A percentile compares a stretch with the other conserved stretches of the same genome.
phyloP scores from a whole-genome alignment of 2,329 filamentous ascomycete genomes.

The Thelonectria discophora region DNA sequence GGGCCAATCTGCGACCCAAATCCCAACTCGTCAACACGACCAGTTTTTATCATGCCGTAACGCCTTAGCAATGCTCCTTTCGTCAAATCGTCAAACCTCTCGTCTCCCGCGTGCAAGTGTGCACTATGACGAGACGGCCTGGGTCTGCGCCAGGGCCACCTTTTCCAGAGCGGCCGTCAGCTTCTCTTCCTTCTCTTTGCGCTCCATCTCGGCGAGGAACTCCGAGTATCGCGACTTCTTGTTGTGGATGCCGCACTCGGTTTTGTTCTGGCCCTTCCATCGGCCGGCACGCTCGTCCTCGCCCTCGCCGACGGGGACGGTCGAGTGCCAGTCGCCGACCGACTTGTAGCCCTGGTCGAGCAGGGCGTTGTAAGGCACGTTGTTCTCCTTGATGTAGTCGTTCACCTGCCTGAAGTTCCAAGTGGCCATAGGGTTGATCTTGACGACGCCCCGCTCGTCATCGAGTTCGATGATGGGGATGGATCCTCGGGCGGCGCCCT shows the following conservation, averaged over 20 bases:
- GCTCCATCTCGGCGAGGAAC: conserved; percentile 78
- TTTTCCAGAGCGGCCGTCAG: conserved; percentile 43
- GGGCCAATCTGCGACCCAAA: conserved; percentile 19
- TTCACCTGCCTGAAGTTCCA: conserved; percentile 94
- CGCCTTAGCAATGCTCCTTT: conserved; percentile 42
- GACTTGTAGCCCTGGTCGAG: conserved; percentile 97
- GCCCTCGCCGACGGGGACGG: conserved; percentile 84
- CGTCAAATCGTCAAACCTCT: conserved; percentile 42
- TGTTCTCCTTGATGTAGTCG: conserved; percentile 83
- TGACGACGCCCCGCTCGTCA: conserved; percentile 86
- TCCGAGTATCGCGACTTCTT: conserved; percentile 92
- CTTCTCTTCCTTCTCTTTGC: conserved; percentile 66
- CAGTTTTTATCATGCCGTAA: conserved; percentile 35
- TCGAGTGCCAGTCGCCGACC: conserved; percentile 98
- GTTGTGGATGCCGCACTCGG: conserved; percentile 99
- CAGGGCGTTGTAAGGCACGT: conserved; percentile 93
- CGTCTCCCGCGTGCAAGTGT: conserved; percentile 33
- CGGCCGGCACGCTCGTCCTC: conserved; percentile 96
- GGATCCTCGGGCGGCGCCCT: conserved; percentile 90
- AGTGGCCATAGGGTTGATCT: conserved; percentile 96
- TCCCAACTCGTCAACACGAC: conserved; percentile 23
- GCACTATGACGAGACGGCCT: conserved; percentile 41
- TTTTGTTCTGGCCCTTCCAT: conserved; percentile 97
- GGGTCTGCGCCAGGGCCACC: conserved; percentile 29
- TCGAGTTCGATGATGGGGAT: conserved; percentile 94